Base-by-base conservation (phyloP, 768 basidiomycete genomes). In the Auricularia cornea region DNA sequence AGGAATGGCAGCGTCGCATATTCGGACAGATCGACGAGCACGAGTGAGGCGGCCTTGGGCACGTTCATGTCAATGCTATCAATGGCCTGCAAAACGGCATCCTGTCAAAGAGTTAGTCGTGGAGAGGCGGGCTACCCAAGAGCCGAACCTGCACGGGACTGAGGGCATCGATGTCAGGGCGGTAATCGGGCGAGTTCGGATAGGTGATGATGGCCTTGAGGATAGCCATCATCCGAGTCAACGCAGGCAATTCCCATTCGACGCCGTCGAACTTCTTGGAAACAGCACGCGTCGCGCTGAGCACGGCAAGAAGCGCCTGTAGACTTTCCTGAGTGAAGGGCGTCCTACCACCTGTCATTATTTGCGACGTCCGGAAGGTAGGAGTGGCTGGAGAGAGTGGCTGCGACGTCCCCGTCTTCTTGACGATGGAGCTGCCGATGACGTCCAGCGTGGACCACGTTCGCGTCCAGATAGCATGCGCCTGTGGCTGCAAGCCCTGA, bases 1-100 rank as follows among this genome's bases (percentile, higher is more conserved):
- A 92, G 76, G 77, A 94, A 98, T 0, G 96, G 85, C n/a, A 98
- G 80, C 0, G 90, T 92, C 33, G 84, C 79, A 68, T 87, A 96
- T 73, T 94, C 90, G 0, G 95, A 85, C 3, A 98, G 78, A 72
- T 98, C 94, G 1, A 83, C 78, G 67, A 98, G 83, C 20, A 98
- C 75, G 18, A 92, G 77, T 0, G 91, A 92, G 1, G 90, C 80
- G 0, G 84, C 79, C 3, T 86, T 87, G 0, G 80, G 70, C 2
- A 82, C 77, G 3, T 83, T 76, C 20, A 93, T 77, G 60, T 92
- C 86, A 59, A 97, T 86, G 29, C 74, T 74, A 57, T 82, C 78
- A 14, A 96, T 76, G 1, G 88, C 83, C 31, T 88, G 85, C 70
- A 94, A 77, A 2, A 97, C 84, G 29, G 85, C 82, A 1, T 83